phyloP scores from a whole-genome alignment of 1,284 basidiomycete genomes.

The Ceratobasidium sp. region DNA sequence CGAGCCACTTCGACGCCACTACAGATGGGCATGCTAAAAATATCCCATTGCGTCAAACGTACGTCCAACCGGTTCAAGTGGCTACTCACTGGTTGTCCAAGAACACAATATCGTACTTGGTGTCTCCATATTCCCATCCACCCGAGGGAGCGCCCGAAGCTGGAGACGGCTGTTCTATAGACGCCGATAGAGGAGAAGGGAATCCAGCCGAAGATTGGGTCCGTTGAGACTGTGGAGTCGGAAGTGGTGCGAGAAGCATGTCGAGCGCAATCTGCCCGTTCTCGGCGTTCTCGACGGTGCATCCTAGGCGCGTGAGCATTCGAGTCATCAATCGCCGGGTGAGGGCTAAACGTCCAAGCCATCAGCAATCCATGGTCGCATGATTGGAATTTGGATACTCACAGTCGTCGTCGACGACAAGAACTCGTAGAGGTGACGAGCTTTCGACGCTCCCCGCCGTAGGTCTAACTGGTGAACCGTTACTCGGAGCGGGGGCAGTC shows the following conservation, averaged over 20 bases:
- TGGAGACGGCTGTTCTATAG: not conserved
- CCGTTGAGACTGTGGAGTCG: constrained; percentile 26
- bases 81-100: constrained; percentile 34
- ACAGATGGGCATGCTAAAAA: constrained; percentile 44
- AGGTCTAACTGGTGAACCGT: not conserved
- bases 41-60: constrained; percentile 26
- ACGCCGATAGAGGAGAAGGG: not conserved
- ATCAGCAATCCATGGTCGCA: not conserved
- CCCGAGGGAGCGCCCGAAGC: not conserved
- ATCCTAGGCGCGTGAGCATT: constrained; percentile 79
- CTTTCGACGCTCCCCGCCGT: constrained; percentile 12
- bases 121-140: not conserved
- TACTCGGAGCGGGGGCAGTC: not conserved
- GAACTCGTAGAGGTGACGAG: constrained; percentile 57
- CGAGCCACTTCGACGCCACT: constrained; percentile 45
- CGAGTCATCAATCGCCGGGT: constrained; percentile 83
- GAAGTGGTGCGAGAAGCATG: constrained; percentile 28
- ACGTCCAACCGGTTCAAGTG: not conserved
- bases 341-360: constrained; percentile 51
- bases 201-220: constrained; percentile 33
- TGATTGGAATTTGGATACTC: not conserved
- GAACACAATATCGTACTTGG: constrained; percentile 30
- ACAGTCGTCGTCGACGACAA: constrained; percentile 77
- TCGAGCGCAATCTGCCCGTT: constrained; percentile 53
- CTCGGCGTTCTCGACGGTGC: constrained; percentile 76